Evolutionary conservation across 352 stramenopile genomes (phyloP).

Genomic region (Phytophthora aleatoria): DNA sequence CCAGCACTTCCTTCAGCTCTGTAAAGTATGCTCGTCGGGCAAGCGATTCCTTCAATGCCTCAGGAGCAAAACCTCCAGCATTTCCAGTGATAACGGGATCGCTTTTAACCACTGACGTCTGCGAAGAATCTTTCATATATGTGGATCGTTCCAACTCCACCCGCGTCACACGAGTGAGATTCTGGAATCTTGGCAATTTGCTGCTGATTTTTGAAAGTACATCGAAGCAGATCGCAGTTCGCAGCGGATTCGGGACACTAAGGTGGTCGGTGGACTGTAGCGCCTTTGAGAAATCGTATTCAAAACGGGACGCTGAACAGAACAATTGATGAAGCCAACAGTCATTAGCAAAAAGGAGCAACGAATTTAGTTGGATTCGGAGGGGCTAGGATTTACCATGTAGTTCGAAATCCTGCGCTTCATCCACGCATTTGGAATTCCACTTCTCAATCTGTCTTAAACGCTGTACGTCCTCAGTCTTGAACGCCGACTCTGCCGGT

Average conservation of each 20-base stretch:
- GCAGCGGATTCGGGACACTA: conserved; percentile 56
- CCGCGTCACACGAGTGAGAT: conserved; percentile 37
- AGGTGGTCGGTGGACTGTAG: conserved; percentile 61
- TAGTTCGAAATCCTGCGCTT: conserved; percentile 29
- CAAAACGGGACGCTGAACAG: conserved; percentile 37
- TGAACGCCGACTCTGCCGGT: conserved; percentile 11
- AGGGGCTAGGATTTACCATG: conserved; percentile 24
- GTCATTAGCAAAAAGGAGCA: background rate
- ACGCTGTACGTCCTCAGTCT: conserved; percentile 18
- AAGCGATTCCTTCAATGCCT: conserved; percentile 32
- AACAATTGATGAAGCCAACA: background rate
- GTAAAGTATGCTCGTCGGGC: conserved; percentile 56
- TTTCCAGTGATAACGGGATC: background rate
- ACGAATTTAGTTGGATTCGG: background rate
- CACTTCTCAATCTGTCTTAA: conserved; percentile 32
- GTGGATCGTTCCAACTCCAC: conserved; percentile 45
- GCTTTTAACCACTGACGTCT: background rate
- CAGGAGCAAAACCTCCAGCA: conserved; percentile 12
- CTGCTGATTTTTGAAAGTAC: conserved; percentile 45
- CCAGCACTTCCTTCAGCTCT: conserved; percentile 50
- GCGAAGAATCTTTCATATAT: conserved; percentile 38
- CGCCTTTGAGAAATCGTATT: conserved; percentile 53
- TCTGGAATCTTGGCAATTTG: conserved; percentile 59
- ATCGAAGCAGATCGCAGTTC: conserved; percentile 64
- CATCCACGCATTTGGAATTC: conserved; percentile 29